phyloP scores from a whole-genome alignment of 352 stramenopile species.

The Phytophthora boehmeriae region DNA sequence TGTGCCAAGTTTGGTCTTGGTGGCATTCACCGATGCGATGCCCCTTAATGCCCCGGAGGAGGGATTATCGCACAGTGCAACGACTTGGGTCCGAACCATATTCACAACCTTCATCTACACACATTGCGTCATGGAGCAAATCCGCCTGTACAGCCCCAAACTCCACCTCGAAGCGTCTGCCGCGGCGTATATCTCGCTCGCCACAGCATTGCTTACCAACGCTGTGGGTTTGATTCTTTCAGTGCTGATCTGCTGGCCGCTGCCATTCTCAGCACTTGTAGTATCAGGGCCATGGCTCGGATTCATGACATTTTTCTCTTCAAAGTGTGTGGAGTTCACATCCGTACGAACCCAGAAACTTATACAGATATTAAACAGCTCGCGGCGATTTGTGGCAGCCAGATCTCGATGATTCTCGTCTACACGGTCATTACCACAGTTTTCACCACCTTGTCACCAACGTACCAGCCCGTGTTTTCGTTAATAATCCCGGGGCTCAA shows the following conservation, averaged over 20 bases:
- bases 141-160: slow-evolving; percentile 27
- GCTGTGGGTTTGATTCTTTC: slow-evolving; percentile 8
- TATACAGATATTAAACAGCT: slow-evolving; percentile 19
- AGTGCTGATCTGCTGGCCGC: slow-evolving; percentile 12
- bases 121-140: slow-evolving; percentile 24
- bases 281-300: slow-evolving; percentile 25
- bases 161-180: slow-evolving; percentile 7
- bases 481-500: slow-evolving; percentile 48
- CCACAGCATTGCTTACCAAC: slow-evolving; percentile 12
- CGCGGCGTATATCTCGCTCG: slow-evolving; percentile 15
- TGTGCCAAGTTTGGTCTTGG: slow-evolving; percentile 17
- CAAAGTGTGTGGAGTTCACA: slow-evolving; percentile 10
- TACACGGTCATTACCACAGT: slow-evolving; percentile 16
- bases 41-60: slow-evolving; percentile 11
- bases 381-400: slow-evolving; percentile 15
- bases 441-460: slow-evolving; percentile 15
- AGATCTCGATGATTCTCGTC: slow-evolving; percentile 11
- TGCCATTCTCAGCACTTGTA: slow-evolving; percentile 17
- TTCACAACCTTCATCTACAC: slow-evolving; percentile 29
- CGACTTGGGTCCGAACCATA: slow-evolving; percentile 9
- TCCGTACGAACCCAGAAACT: slow-evolving; percentile 21
- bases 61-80: slow-evolving; percentile 11
- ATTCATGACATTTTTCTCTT: slow-evolving; percentile 21
- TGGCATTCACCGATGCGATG: slow-evolving; percentile 21
- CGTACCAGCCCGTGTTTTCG: slow-evolving; percentile 36